Percentiles rank a stretch among this genome's conserved stretches.
Conservation (phyloP, 345 rosid genomes). For the Abelmoschus esculentus region DNA sequence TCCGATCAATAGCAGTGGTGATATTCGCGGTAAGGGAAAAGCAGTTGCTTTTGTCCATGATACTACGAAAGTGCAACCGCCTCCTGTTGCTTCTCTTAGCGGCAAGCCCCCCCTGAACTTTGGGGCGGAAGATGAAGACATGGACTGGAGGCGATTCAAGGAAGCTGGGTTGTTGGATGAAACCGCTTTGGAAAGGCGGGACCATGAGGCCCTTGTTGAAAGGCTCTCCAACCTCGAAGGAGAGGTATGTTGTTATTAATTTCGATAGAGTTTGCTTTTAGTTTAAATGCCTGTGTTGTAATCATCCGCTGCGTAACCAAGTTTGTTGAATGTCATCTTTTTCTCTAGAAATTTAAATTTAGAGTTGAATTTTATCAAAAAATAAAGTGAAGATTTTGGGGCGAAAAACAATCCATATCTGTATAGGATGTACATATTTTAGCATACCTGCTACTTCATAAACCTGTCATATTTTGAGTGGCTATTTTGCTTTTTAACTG, state of each 20-base stretch:
- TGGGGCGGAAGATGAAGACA: slow-evolving; percentile 23
- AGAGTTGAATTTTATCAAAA: too few relatives aligned
- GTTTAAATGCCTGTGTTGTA: not conserved
- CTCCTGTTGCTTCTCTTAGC: slow-evolving; percentile 30
- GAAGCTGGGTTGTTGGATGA: slow-evolving; percentile 79
- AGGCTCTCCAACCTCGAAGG: slow-evolving; percentile 53
- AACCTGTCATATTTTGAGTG: not conserved
- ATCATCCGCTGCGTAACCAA: not conserved
- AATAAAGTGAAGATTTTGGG: too few relatives aligned
- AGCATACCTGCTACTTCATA: not conserved
- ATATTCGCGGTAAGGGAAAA: slow-evolving; percentile 45
- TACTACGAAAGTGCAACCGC: slow-evolving; percentile 34
- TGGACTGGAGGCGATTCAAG: slow-evolving; percentile 72
- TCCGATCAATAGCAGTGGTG: slow-evolving; percentile 13
- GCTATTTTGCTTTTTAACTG: not conserved
- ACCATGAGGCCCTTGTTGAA: slow-evolving; percentile 53
- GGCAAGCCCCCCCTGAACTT: slow-evolving; percentile 15
- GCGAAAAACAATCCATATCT: too few relatives aligned
- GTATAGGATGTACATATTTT: too few relatives aligned
- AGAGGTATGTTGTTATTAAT: slow-evolving; percentile 33
- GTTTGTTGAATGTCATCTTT: not conserved
- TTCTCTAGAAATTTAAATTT: not conserved
- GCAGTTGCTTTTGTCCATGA: slow-evolving; percentile 40
- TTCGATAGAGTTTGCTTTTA: not conserved
- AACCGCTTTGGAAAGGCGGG: slow-evolving; percentile 55